These are phyloP conservation scores for Quercus lobata DNA, from an alignment of 331 rosid genomes.

Conservation along the genomic window DNA sequence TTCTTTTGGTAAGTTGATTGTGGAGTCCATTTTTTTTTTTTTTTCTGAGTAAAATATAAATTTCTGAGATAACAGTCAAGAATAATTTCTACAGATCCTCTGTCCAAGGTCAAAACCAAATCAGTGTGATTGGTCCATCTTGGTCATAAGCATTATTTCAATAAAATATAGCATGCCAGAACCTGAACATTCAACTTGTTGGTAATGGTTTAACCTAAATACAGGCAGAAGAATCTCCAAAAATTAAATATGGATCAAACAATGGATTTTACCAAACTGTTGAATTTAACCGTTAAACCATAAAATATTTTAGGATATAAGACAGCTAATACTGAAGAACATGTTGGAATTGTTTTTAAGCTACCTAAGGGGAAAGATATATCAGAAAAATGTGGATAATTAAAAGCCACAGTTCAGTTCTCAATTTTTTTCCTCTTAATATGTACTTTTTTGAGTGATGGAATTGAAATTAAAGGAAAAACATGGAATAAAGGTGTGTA, in stretches of 20 bases:
- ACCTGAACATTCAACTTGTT: neutral
- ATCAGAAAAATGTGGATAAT: neutral
- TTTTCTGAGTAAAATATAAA: neutral
- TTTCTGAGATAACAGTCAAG: neutral
- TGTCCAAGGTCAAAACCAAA: neutral
- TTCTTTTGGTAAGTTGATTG: neutral
- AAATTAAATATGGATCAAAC: neutral
- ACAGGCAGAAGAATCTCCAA: neutral
- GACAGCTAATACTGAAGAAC: neutral
- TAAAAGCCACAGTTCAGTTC: neutral
- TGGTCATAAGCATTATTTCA: neutral
- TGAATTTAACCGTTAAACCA: slow-evolving; percentile 3
- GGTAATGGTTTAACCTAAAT: neutral
- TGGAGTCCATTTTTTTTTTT: neutral
- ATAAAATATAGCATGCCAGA: neutral
- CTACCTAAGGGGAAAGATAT: neutral
- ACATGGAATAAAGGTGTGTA: neutral
- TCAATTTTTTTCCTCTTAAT: neutral
- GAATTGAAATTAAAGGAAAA: slow-evolving; percentile 11
- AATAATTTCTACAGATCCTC: neutral
- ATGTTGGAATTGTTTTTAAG: neutral
- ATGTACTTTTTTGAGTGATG: slow-evolving; percentile 7
- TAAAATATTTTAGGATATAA: neutral
- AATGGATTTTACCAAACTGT: neutral
- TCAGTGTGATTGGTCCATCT: neutral